Percentiles rank a stretch among this genome's conserved stretches.
phyloP scores from a whole-genome alignment of 805 yeast species.

The Wickerhamiella sergipiensis region DNA sequence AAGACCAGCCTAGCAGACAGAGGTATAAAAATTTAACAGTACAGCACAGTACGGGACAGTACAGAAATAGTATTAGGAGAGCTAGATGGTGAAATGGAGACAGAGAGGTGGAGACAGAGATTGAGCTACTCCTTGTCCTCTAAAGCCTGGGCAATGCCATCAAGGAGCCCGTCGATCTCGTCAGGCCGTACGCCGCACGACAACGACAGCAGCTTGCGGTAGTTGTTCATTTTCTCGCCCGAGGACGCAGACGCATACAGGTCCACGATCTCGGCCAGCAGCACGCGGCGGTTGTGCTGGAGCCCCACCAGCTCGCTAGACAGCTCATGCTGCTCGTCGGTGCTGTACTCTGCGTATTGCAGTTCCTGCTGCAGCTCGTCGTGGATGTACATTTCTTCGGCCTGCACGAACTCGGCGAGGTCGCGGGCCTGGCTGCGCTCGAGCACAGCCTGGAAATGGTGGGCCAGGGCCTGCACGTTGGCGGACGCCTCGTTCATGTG shows the following conservation, averaged over 20 bases:
- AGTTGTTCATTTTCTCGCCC: constrained; percentile 54
- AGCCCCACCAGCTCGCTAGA: constrained; percentile 28
- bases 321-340: constrained; percentile 17
- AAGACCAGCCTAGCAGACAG: too few relatives aligned
- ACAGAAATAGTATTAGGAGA: too few relatives aligned
- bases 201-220: constrained; percentile 61
- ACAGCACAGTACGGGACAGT: too few relatives aligned
- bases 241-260: constrained; percentile 33
- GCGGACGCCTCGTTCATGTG: constrained; percentile 18
- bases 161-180: constrained; percentile 67
- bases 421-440: constrained; percentile 55
- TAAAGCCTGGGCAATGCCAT: constrained; percentile 50
- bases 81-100: too few relatives aligned
- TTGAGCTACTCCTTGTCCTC: constrained; percentile 7
- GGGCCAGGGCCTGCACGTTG: constrained; percentile 20
- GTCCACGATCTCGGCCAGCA: constrained; percentile 37
- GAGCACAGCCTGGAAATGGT: constrained; percentile 30
- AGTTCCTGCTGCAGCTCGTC: constrained; percentile 16
- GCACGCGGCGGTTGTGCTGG: constrained; percentile 30
- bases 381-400: constrained; percentile 31
- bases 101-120: too few relatives aligned
- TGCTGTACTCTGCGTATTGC: constrained; percentile 9
- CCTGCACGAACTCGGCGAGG: constrained; percentile 43
- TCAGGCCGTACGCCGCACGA: constrained; percentile 68
- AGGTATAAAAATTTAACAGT: too few relatives aligned